Evolutionary conservation across 73 alveolate species (phyloP).

Genomic region (Uronychia setigera): DNA sequence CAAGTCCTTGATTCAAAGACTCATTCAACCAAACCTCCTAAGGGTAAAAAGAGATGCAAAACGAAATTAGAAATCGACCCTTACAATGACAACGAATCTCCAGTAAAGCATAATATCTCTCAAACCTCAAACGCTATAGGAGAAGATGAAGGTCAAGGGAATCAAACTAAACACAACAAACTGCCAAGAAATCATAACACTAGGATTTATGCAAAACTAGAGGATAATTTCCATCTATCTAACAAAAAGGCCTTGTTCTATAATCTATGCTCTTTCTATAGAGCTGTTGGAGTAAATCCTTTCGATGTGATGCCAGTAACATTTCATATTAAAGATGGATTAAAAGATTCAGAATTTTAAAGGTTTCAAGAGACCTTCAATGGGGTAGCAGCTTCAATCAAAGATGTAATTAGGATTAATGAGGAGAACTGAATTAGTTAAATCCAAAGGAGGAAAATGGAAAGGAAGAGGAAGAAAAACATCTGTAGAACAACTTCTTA

Average conservation of each 20-base stretch:
- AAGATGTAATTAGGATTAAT: not conserved
- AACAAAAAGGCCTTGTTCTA: slow-evolving; percentile 34
- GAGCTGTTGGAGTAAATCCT: slow-evolving; percentile 25
- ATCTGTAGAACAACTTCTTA: not conserved
- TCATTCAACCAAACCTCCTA: not conserved
- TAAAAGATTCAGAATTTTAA: slow-evolving; percentile 16
- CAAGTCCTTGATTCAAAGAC: not conserved
- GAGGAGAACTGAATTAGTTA: slow-evolving; percentile 33
- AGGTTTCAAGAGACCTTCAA: slow-evolving; percentile 19
- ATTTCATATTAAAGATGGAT: slow-evolving; percentile 19
- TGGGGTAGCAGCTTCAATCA: not conserved
- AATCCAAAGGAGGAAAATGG: slow-evolving; percentile 14
- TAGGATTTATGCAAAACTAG: slow-evolving; percentile 28
- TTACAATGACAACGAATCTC: slow-evolving; percentile 16
- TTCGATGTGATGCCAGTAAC: slow-evolving; percentile 40
- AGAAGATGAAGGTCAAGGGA: not conserved
- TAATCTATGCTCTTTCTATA: slow-evolving; percentile 15
- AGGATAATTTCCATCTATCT: slow-evolving; percentile 34
- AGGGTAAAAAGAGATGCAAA: not conserved
- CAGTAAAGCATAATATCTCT: not conserved
- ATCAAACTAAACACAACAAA: not conserved
- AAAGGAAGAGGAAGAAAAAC: slow-evolving; percentile 26
- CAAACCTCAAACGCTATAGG: not conserved
- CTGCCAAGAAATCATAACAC: not conserved
- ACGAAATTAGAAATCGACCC: slow-evolving; percentile 7